Evolutionary conservation across 2,329 filamentous ascomycete species (phyloP).

Genomic region (Fusarium musae): DNA sequence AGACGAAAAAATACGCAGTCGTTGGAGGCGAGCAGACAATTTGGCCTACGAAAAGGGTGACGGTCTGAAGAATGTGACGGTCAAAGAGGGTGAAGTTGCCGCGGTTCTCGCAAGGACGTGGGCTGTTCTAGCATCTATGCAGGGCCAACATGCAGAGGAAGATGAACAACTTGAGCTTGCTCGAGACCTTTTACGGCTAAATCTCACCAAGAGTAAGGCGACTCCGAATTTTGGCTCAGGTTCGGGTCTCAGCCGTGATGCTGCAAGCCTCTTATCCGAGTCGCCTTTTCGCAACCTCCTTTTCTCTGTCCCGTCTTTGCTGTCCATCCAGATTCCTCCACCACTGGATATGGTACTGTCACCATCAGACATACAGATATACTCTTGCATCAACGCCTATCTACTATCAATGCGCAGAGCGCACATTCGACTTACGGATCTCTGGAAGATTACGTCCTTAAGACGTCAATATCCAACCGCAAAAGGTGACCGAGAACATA

Average conservation of each 20-base stretch:
- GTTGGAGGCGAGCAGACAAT: constrained; percentile 74
- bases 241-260: constrained; percentile 48
- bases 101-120: constrained; percentile 82
- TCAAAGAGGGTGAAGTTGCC: constrained; percentile 89
- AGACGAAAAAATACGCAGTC: constrained; percentile 79
- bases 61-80: constrained; percentile 56
- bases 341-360: constrained; percentile 91
- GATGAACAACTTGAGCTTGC: constrained; percentile 87
- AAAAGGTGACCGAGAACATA: constrained; percentile 67
- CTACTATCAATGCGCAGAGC: constrained; percentile 86
- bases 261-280: constrained; percentile 52
- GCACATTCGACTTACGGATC: constrained; percentile 82
- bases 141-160: constrained; percentile 76
- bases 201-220: constrained; percentile 63
- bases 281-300: constrained; percentile 83
- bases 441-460: constrained; percentile 87
- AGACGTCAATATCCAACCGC: constrained; percentile 81
- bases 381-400: constrained; percentile 88
- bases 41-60: constrained; percentile 67
- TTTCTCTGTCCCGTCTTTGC: constrained; percentile 75
- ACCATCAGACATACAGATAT: constrained; percentile 77
- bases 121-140: constrained; percentile 80
- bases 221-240: constrained; percentile 53
- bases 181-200: constrained; percentile 78
- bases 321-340: constrained; percentile 78